A percentile compares a stretch with the other conserved stretches of the same genome.
Evolutionary conservation across 148 eudicot species (phyloP).

Genomic region (Rhododendron vialii): DNA sequence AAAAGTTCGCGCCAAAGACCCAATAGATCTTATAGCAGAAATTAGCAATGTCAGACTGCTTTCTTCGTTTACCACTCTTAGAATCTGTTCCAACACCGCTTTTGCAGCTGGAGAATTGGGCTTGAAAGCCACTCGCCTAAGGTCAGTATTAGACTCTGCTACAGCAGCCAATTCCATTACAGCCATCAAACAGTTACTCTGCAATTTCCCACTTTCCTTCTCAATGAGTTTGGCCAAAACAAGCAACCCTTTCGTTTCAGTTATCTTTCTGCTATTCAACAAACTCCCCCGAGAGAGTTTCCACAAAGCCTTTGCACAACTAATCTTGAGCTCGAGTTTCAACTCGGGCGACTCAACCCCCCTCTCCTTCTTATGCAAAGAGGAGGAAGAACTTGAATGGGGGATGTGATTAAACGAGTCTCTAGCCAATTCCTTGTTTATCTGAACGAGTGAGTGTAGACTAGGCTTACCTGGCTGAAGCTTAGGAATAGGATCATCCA

Average conservation of each 20-base stretch:
- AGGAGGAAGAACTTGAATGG: conserved; percentile 33
- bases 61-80: conserved; percentile 59
- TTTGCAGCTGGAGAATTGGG: conserved; percentile 62
- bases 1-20: conserved; percentile 64
- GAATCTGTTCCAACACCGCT: conserved; percentile 63
- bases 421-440: conserved; percentile 42
- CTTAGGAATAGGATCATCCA: conserved; percentile 46
- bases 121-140: conserved; percentile 68
- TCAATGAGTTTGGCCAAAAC: conserved; percentile 68
- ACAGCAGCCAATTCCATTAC: conserved; percentile 73
- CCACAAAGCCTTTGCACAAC: conserved; percentile 62
- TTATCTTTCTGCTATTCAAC: conserved; percentile 64
- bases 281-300: conserved; percentile 50
- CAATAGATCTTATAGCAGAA: conserved; percentile 59
- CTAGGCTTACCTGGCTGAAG: conserved; percentile 32
- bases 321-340: conserved; percentile 45
- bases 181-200: conserved; percentile 50
- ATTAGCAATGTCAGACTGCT: conserved; percentile 23
- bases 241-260: conserved; percentile 71
- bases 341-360: conserved; percentile 48
- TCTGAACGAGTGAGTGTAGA: conserved; percentile 58
- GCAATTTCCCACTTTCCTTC: conserved; percentile 54
- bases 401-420: conserved; percentile 20
- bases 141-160: conserved; percentile 58
- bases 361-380: conserved; percentile 42